These are phyloP conservation scores for Monilinia fructigena DNA, from an alignment of 2,329 filamentous ascomycete species.

Conservation along the genomic window DNA sequence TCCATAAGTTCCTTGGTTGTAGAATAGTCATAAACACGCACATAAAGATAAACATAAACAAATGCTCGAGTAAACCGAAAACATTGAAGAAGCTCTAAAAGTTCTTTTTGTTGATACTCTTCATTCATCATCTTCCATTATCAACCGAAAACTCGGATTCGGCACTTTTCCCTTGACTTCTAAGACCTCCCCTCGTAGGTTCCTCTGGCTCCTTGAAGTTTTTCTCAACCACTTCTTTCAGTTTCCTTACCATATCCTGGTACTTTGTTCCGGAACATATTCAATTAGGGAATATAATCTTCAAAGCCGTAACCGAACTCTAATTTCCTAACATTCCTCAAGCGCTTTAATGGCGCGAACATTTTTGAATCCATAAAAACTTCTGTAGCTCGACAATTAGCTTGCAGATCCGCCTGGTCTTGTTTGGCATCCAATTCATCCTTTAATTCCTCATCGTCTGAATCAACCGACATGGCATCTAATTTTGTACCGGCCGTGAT, in stretches of 20 bases:
- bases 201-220: conserved; percentile 23
- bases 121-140: no score
- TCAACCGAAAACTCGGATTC: not conserved
- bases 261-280: conserved; percentile 25
- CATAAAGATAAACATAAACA: not conserved
- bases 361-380: conserved; percentile 28
- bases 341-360: conserved; percentile 20
- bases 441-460: conserved; percentile 19
- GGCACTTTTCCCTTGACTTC: not conserved
- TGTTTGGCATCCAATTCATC: conserved; percentile 21
- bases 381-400: conserved; percentile 26
- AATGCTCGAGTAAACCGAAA: no score
- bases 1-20: no score
- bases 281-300: conserved; percentile 6
- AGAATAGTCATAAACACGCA: no score
- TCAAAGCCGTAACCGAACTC: conserved; percentile 23
- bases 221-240: conserved; percentile 26
- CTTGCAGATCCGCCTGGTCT: conserved; percentile 21
- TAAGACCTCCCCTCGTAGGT: conserved; percentile 1
- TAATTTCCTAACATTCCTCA: conserved; percentile 26
- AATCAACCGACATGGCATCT: conserved; percentile 17
- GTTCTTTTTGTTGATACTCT: not conserved
- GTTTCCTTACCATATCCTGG: conserved; percentile 21
- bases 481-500: conserved; percentile 23
- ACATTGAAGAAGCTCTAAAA: no score